Evolutionary conservation across 345 rosid species (phyloP), one percentile per base, ranked within the genome.

Genomic region (Corchorus capsularis): DNA sequence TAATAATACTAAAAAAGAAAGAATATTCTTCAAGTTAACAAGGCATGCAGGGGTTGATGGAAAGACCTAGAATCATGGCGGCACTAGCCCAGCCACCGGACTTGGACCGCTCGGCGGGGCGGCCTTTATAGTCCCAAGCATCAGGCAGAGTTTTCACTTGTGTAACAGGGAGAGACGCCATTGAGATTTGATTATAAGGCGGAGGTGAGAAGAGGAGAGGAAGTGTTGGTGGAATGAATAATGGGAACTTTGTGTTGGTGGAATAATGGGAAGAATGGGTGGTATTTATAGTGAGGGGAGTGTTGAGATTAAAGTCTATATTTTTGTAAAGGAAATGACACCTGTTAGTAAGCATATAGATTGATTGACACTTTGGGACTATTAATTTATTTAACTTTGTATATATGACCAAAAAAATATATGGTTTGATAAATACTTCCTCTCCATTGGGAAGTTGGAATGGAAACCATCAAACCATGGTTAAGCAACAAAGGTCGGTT

Each of bases 81-180:
- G 99, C 90, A 66, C 97, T 86, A 53, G 83, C 75, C 99, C 99
- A 96, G 74, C 99, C 97, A 16, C 99, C 98, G 65, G 97, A 83
- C 39, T 69, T 86, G 61, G 89, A 82, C 49, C 87, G 85, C 39
- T 85, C 88, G 60, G 96, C 92, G 0, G 93, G 90, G 22, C 89
- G 89, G 83, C 99, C 98, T 78, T 89, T 89, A 83, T 83, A 92
- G 86, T 96, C 97, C 97, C 98, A 93, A 62, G 96, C 98, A 83
- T 96, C 99, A 3, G 84, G 71, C 79, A 93, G 84, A 64, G 82
- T 87, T 32, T 86, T 79, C 63, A 77, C 79, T 43, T 84, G 86
- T 4, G 90, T 83, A 80, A 81, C 79, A 62, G 96, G 91, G 43
- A 90, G 88, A 73, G 82, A 75, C 89, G 27, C 27, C 19, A 47